phyloP scores from a whole-genome alignment of 2,329 filamentous ascomycete species.

The Phyllosticta citrichinensis region DNA sequence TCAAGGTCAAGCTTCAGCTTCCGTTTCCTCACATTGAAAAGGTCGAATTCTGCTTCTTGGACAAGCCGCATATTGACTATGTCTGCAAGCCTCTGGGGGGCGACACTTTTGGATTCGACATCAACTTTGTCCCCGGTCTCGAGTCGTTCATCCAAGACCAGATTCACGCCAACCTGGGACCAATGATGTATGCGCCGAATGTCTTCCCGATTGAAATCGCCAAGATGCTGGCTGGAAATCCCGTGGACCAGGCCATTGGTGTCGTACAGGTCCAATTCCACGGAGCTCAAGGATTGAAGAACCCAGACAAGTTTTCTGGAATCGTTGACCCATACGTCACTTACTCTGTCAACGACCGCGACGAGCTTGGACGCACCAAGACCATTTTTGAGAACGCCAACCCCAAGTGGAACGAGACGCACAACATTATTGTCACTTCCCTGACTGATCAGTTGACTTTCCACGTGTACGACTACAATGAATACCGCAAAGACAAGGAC shows the following conservation, averaged over 20 bases:
- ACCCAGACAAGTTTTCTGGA: conserved; percentile 85
- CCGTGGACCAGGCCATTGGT: conserved; percentile 91
- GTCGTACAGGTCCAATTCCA: conserved; percentile 87
- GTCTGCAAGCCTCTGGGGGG: conserved; percentile 96
- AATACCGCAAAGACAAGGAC: conserved; percentile 93
- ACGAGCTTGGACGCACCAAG: conserved; percentile 80
- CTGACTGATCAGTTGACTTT: conserved; percentile 82
- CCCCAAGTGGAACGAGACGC: conserved; percentile 91
- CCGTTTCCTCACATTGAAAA: conserved; percentile 92
- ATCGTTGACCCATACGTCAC: conserved; percentile 84
- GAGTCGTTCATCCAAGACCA: conserved; percentile 92
- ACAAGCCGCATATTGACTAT: conserved; percentile 83
- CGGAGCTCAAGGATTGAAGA: conserved; percentile 85
- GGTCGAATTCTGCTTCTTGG: conserved; percentile 90
- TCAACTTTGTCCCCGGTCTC: conserved; percentile 95
- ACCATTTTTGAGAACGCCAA: conserved; percentile 73
- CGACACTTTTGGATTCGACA: conserved; percentile 92
- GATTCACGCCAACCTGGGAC: conserved; percentile 84
- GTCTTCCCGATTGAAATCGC: conserved; percentile 98
- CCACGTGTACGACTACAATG: conserved; percentile 84
- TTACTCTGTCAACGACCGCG: conserved; percentile 74
- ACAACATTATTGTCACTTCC: conserved; percentile 89
- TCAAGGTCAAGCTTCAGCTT: conserved; percentile 95
- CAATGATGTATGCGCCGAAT: conserved; percentile 97
- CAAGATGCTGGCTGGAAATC: conserved; percentile 90